A percentile compares a stretch with the other conserved stretches of the same genome.
phyloP scores from a whole-genome alignment of 495 filamentous ascomycete species.

The Aspergillus hancockii region DNA sequence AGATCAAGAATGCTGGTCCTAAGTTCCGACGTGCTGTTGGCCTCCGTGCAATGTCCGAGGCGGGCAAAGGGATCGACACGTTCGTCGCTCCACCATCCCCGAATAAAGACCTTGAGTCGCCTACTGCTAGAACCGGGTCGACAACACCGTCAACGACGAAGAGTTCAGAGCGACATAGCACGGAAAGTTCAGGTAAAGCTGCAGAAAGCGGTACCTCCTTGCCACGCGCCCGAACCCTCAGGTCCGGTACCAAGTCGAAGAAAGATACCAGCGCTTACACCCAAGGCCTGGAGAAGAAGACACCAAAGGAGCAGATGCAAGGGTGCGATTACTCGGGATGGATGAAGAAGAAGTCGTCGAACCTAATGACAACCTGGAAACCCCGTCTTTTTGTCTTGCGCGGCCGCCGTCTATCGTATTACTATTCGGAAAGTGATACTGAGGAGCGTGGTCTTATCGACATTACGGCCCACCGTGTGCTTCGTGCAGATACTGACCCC shows the following conservation, averaged over 20 bases:
- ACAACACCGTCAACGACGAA: constrained; percentile 82
- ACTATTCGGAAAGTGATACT: constrained; percentile 88
- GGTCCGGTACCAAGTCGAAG: constrained; percentile 66
- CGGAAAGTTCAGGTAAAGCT: constrained; percentile 61
- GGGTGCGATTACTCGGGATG: constrained; percentile 93
- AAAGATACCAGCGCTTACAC: constrained; percentile 94
- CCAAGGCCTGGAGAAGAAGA: constrained; percentile 79
- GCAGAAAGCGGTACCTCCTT: constrained; percentile 54
- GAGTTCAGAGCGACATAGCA: constrained; percentile 75
- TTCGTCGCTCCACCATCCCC: constrained; percentile 52
- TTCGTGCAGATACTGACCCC: constrained; percentile 90
- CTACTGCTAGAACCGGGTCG: constrained; percentile 74
- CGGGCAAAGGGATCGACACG: constrained; percentile 35
- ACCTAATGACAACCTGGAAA: constrained; percentile 97
- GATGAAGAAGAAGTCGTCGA: constrained; percentile 99
- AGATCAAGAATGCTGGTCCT: constrained; percentile 43
- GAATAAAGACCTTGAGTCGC: constrained; percentile 66
- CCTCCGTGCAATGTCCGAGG: constrained; percentile 79
- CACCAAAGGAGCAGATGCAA: constrained; percentile 79
- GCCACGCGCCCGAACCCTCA: constrained; percentile 41
- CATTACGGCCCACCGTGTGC: constrained; percentile 92
- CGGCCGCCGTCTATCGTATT: constrained; percentile 90
- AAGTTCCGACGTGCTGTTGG: constrained; percentile 59
- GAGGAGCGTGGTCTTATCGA: constrained; percentile 96
- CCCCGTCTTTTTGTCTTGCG: constrained; percentile 89